phyloP scores from a whole-genome alignment of 2,329 filamentous ascomycete genomes.

The Penicillium brevicompactum region DNA sequence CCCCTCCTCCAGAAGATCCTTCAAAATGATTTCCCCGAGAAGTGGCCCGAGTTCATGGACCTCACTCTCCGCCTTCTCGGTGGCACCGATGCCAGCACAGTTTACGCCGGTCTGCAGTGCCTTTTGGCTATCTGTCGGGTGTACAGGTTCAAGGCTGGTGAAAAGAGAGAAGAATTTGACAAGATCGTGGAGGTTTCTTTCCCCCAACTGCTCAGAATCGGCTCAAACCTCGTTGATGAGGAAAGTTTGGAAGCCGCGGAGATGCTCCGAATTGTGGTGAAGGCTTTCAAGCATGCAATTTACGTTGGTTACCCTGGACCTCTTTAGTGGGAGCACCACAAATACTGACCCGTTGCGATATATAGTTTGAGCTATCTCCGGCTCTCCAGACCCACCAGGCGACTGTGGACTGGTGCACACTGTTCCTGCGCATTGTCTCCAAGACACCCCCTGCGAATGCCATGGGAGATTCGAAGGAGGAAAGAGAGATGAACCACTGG shows the following conservation, averaged over 20 bases:
- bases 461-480: slow-evolving; percentile 76
- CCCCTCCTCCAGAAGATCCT: slow-evolving; percentile 95
- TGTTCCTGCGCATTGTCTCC: slow-evolving; percentile 87
- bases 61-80: slow-evolving; percentile 87
- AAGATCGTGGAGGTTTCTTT: slow-evolving; percentile 92
- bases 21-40: slow-evolving; percentile 89
- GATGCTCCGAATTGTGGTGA: slow-evolving; percentile 93
- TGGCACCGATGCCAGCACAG: slow-evolving; percentile 80
- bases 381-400: slow-evolving; percentile 76
- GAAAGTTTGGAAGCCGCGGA: slow-evolving; percentile 92
- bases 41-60: slow-evolving; percentile 93
- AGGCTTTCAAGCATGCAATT: slow-evolving; percentile 97
- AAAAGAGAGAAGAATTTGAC: slow-evolving; percentile 80
- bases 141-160: slow-evolving; percentile 89
- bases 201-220: slow-evolving; percentile 81
- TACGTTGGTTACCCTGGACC: slow-evolving; percentile 65
- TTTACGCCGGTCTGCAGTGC: slow-evolving; percentile 92
- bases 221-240: slow-evolving; percentile 84
- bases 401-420: slow-evolving; percentile 93
- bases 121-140: slow-evolving; percentile 92
- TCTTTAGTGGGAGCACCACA: slow-evolving; percentile 11
- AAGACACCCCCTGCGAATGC: slow-evolving; percentile 80
- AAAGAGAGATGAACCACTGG: slow-evolving; percentile 94
- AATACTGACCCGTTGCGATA: slow-evolving; percentile 32
- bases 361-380: slow-evolving; percentile 79